Evolutionary conservation across 176 grass and related monocot species (phyloP).

Genomic region (Olyra latifolia): DNA sequence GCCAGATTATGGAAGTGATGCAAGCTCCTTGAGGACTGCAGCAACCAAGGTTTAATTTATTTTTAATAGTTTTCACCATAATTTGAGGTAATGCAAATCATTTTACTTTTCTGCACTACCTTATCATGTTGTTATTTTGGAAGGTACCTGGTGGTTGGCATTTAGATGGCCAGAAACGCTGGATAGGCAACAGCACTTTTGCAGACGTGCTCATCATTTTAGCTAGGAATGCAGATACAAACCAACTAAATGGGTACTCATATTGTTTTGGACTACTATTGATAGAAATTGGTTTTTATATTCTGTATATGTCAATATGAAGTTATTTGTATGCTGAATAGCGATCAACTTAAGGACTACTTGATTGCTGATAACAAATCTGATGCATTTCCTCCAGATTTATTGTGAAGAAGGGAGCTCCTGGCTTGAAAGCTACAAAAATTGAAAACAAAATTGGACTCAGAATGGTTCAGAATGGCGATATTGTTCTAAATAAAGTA

Average conservation of each 20-base stretch:
- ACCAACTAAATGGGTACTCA: conserved; percentile 88
- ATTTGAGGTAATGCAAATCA: conserved; percentile 1
- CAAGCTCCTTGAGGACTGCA: conserved; percentile 71
- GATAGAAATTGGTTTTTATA: neutral
- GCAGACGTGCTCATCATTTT: conserved; percentile 86
- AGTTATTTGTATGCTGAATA: neutral
- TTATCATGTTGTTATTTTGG: conserved; percentile 36
- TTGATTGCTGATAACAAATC: neutral
- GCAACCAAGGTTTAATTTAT: conserved; percentile 70
- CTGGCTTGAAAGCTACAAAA: conserved; percentile 79
- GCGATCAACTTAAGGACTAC: neutral
- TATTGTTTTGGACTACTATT: neutral
- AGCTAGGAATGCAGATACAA: conserved; percentile 78
- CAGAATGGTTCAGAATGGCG: conserved; percentile 93
- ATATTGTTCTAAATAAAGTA: conserved; percentile 79
- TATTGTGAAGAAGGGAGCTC: conserved; percentile 80
- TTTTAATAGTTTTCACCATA: neutral
- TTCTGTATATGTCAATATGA: neutral
- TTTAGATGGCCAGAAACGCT: conserved; percentile 90
- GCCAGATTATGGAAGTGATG: conserved; percentile 91
- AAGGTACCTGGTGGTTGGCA: conserved; percentile 91
- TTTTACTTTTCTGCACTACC: neutral
- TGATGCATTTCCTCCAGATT: conserved; percentile 52
- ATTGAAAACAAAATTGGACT: conserved; percentile 96
- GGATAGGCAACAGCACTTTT: conserved; percentile 98